Percentiles rank a stretch among this genome's conserved stretches.
phyloP scores from a whole-genome alignment of 345 rosid genomes.

The Rubroshorea leprosula region DNA sequence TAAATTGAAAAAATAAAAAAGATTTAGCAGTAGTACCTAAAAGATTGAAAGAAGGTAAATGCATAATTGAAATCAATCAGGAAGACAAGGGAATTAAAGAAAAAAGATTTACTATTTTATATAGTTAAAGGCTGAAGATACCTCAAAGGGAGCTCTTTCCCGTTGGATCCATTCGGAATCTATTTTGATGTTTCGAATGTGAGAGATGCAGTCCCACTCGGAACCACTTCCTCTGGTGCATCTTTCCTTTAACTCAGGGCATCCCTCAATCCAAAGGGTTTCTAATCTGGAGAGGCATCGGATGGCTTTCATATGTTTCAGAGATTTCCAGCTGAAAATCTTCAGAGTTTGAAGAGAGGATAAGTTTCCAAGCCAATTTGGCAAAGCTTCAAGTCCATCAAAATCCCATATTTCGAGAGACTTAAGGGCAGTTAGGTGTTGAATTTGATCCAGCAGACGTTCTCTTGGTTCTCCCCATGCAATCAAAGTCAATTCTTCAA shows the following conservation, averaged over 20 bases:
- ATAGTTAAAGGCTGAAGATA: not conserved
- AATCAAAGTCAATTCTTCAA: not conserved
- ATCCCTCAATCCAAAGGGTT: not conserved
- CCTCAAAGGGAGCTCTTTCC: too few species aligned
- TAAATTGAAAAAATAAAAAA: too few species aligned
- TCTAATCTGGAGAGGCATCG: not conserved
- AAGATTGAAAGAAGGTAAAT: too few species aligned
- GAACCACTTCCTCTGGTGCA: not conserved
- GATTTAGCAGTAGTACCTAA: too few species aligned
- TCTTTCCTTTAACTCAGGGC: not conserved
- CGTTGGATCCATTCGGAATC: too few species aligned
- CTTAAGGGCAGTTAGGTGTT: not conserved
- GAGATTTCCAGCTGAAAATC: not conserved
- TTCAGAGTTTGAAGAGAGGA: not conserved
- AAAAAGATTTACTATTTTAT: too few species aligned
- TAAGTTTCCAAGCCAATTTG: not conserved
- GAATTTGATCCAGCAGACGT: not conserved
- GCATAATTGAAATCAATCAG: too few species aligned
- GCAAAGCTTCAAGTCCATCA: not conserved
- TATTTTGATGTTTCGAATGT: not conserved
- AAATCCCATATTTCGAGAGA: too few species aligned
- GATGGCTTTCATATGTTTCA: not conserved
- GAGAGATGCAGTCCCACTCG: not conserved
- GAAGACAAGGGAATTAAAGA: too few species aligned
- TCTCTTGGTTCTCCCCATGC: not conserved